These are phyloP conservation scores for Backusella circina DNA, from an alignment of 192 early-diverging fungal species.

Conservation along the genomic window DNA sequence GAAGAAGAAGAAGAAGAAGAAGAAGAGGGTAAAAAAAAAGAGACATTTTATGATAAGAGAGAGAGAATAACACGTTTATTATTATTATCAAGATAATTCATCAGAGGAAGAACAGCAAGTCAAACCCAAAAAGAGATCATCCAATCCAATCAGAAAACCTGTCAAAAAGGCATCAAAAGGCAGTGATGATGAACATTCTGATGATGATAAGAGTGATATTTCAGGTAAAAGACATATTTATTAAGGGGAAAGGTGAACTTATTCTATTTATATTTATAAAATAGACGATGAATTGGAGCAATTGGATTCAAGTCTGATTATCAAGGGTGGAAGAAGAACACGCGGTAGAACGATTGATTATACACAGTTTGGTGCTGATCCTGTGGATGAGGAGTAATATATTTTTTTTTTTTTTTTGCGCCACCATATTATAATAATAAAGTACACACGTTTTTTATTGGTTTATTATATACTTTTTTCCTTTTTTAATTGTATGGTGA, in stretches of 20 bases:
- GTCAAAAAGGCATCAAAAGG: conserved; percentile 13
- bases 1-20: conserved; percentile 31
- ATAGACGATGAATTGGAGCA: conserved; percentile 58
- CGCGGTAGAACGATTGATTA: conserved; percentile 73
- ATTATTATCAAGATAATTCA: neutral
- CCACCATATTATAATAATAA: neutral
- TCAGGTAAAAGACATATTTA: conserved; percentile 24
- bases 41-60: neutral
- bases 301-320: conserved; percentile 63
- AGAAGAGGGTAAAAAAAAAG: conserved; percentile 3
- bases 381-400: conserved; percentile 36
- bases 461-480: neutral
- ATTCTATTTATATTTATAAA: too few species aligned
- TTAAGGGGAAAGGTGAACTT: neutral
- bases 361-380: conserved; percentile 64
- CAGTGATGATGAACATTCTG: conserved; percentile 30
- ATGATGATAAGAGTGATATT: conserved; percentile 38
- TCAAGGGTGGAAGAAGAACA: conserved; percentile 59
- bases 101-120: neutral
- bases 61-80: neutral
- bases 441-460: neutral
- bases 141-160: neutral
- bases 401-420: neutral
- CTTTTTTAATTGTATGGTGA: neutral
- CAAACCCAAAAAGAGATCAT: conserved; percentile 1